phyloP scores from a whole-genome alignment of 2,329 filamentous ascomycete genomes.

The Stachybotrys elegans region DNA sequence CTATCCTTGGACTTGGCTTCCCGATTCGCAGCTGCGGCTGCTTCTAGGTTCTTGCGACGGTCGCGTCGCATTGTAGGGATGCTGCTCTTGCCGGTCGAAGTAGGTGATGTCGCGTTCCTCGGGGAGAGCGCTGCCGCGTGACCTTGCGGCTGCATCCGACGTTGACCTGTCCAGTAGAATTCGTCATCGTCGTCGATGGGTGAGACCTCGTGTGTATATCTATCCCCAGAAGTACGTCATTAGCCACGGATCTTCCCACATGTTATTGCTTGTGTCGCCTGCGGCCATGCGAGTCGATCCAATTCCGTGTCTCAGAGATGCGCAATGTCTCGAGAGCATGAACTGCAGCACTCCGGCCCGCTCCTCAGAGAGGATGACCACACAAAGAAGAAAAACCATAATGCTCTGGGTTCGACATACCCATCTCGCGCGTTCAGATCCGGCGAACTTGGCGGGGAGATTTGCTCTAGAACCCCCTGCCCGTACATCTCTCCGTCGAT shows the following conservation, averaged over 20 bases:
- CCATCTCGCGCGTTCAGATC: constrained; percentile 33
- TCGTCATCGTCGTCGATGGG: constrained; percentile 41
- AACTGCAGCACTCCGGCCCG: no score
- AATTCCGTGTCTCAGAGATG: no score
- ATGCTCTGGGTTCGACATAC: constrained; percentile 32
- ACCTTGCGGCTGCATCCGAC: no score
- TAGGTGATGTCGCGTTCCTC: constrained; percentile 12
- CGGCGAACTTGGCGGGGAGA: constrained; percentile 55
- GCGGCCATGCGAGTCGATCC: no score
- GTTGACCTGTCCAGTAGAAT: constrained; percentile 29
- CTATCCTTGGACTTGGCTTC: constrained; percentile 26
- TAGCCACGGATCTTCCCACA: no score
- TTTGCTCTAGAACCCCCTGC: constrained; percentile 37
- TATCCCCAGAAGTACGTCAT: constrained; percentile 10
- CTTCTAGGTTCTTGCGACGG: constrained; percentile 39
- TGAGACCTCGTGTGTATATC: constrained; percentile 36
- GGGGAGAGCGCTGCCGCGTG: no score
- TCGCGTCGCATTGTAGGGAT: constrained; percentile 50
- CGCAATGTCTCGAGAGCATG: no score
- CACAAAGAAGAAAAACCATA: no score
- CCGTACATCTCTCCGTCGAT: constrained; percentile 7
- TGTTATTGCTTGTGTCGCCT: no score
- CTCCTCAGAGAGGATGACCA: no score
- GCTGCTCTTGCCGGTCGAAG: constrained; percentile 34
- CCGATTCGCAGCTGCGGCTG: constrained; percentile 28